phyloP scores from a whole-genome alignment of 257 asterid genomes.

The Catharanthus roseus region DNA sequence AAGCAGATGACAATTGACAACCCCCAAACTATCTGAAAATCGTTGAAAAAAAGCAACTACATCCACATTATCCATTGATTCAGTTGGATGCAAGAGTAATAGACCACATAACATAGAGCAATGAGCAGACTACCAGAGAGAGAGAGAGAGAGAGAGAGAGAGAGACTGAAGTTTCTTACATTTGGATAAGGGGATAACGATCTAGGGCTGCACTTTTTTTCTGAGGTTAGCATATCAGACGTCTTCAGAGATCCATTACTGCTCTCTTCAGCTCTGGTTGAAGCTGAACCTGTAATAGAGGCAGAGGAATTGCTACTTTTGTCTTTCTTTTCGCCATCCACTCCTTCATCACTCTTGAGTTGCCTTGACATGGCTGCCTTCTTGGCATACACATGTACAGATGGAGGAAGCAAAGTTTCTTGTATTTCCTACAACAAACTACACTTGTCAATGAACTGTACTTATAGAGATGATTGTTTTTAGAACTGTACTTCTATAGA shows the following conservation, averaged over 20 bases:
- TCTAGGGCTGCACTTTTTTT: constrained; percentile 29
- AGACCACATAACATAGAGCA: neutral
- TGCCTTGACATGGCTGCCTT: constrained; percentile 36
- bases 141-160: neutral
- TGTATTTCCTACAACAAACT: constrained; percentile 67
- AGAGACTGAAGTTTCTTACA: constrained; percentile 38
- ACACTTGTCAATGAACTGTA: neutral
- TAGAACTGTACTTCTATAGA: no score
- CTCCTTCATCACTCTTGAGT: constrained; percentile 32
- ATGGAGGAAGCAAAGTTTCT: constrained; percentile 75
- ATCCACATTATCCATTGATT: neutral
- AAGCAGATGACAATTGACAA: neutral
- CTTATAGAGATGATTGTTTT: neutral
- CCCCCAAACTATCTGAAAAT: neutral
- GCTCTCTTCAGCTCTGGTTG: constrained; percentile 23
- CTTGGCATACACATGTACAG: constrained; percentile 63
- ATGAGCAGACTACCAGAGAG: neutral
- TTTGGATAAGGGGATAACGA: constrained; percentile 74
- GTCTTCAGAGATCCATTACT: constrained; percentile 27
- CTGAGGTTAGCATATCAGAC: constrained; percentile 24
- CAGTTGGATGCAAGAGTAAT: neutral
- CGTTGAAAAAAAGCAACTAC: neutral
- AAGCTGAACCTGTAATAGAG: neutral
- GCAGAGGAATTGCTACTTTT: constrained; percentile 18
- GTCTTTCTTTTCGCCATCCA: constrained; percentile 16